Conservation (phyloP, 805 yeast species). For the Yarrowia bubula region DNA sequence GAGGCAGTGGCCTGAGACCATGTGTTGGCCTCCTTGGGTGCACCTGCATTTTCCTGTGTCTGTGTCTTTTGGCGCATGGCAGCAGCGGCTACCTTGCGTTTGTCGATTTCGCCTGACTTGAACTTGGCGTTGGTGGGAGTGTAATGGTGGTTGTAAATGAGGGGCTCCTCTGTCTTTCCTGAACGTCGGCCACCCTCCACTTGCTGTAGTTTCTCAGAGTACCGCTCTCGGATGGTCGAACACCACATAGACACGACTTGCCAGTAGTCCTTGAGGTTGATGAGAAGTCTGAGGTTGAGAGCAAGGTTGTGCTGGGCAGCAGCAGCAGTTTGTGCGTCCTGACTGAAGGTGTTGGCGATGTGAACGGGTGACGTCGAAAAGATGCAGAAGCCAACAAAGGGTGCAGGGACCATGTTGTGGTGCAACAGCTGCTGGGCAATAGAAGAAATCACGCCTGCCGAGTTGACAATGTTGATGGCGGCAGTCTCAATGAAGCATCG, state of each 20-base stretch:
- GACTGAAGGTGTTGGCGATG: slow-evolving; percentile 39
- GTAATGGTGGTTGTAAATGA: slow-evolving; percentile 23
- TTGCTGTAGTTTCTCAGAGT: slow-evolving; percentile 28
- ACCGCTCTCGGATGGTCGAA: slow-evolving; percentile 38
- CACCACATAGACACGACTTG: slow-evolving; percentile 41
- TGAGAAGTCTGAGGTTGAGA: slow-evolving; percentile 36
- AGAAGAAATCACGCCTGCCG: slow-evolving; percentile 38
- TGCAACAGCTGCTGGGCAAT: slow-evolving; percentile 37
- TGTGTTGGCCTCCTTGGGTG: slow-evolving; percentile 4
- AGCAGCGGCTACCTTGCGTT: slow-evolving; percentile 16
- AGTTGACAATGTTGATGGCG: slow-evolving; percentile 36
- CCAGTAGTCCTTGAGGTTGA: slow-evolving; percentile 40
- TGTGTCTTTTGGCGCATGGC: slow-evolving; percentile 20
- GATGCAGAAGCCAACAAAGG: slow-evolving; percentile 40
- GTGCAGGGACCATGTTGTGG: slow-evolving; percentile 37
- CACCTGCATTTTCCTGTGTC: background rate
- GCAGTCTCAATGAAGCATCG: slow-evolving; percentile 37
- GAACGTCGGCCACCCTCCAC: slow-evolving; percentile 11
- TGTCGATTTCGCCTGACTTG: slow-evolving; percentile 18
- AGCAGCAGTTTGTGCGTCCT: slow-evolving; percentile 35
- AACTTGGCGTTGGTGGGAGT: slow-evolving; percentile 9
- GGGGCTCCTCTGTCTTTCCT: slow-evolving; percentile 7
- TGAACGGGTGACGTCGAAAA: slow-evolving; percentile 40
- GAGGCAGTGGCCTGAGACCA: slow-evolving; percentile 20
- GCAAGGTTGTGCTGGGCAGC: slow-evolving; percentile 39